Evolutionary conservation across 331 rosid species (phyloP).

Genomic region (Erythrophleum ivorense): DNA sequence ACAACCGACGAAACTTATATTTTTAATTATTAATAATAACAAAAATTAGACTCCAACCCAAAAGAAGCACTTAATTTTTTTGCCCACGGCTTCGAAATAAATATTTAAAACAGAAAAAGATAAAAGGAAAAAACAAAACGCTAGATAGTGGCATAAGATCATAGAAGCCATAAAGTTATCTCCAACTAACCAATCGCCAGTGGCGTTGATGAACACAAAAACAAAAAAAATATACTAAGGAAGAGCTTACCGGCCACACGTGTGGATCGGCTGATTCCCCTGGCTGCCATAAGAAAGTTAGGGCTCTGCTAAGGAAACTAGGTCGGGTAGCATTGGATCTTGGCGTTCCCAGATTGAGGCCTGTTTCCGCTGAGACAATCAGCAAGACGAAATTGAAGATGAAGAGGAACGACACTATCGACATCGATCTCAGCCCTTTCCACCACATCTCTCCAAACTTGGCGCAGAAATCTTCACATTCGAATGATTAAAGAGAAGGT

Average conservation of each 20-base stretch:
- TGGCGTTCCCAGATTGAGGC: conserved; percentile 40
- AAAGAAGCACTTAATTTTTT: too few species aligned
- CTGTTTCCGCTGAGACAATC: conserved; percentile 51
- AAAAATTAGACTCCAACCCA: too few species aligned
- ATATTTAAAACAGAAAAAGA: too few species aligned
- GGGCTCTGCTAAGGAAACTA: conserved; percentile 35
- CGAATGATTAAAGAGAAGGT: background rate
- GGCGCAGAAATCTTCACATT: background rate
- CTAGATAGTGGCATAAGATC: too few species aligned
- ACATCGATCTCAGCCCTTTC: conserved; percentile 34
- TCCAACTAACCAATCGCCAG: too few species aligned
- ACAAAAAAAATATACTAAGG: too few species aligned
- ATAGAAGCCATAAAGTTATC: too few species aligned
- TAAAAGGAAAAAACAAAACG: too few species aligned
- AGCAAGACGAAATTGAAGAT: conserved; percentile 25
- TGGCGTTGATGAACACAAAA: too few species aligned
- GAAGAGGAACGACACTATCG: conserved; percentile 16
- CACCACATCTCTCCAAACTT: conserved; percentile 16
- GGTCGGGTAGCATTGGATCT: conserved; percentile 33
- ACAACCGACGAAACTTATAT: background rate
- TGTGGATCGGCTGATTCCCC: conserved; percentile 44
- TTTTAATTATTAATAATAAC: too few species aligned
- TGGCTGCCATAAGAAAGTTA: conserved; percentile 60
- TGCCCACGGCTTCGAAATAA: too few species aligned
- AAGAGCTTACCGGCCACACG: conserved; percentile 60